Percentiles rank a stretch among this genome's conserved stretches.
Evolutionary conservation across 129 eudicot genomes (phyloP).

Genomic region (sunflower (Helianthus annuus)): HanXRQr2.0-SUNRISE NC_035443.2:58069557-58070056

Average conservation of each 20-base stretch:
- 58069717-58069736: no score
- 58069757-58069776: neutral
- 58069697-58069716: no score
- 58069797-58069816: slow-evolving; percentile 96
- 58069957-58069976: slow-evolving; percentile 14
- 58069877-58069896: slow-evolving; percentile 83
- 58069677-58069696: no score
- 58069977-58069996: neutral
- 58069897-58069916: slow-evolving; percentile 67
- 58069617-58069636: no score
- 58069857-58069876: slow-evolving; percentile 87
- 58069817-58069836: slow-evolving; percentile 96
- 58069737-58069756: no score
- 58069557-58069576: no score
- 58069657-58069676: no score
- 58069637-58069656: no score
- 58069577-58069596: no score
- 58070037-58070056: slow-evolving; percentile 94
- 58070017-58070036: slow-evolving; percentile 98
- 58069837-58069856: slow-evolving; percentile 87
- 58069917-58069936: slow-evolving; percentile 92
- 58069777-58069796: neutral
- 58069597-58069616: no score
- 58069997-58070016: slow-evolving; percentile 24
- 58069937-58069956: slow-evolving; percentile 56